Base-by-base conservation (phyloP, 1,284 basidiomycete species). In the Sporisorium graminicola region DNA sequence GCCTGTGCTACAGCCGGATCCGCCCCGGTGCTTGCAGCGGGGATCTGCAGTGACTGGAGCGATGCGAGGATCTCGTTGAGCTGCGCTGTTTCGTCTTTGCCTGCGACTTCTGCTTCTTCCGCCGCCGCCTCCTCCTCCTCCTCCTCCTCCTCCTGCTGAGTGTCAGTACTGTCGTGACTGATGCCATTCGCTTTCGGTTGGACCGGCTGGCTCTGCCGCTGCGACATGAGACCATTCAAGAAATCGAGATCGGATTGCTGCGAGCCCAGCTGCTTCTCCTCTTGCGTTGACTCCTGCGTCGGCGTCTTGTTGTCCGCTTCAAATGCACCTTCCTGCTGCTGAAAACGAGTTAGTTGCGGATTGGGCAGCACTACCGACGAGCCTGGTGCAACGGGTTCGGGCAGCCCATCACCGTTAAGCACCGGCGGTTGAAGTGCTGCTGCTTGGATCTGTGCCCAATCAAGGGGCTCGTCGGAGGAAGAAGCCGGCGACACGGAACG, bases 21-120 rank as follows among this genome's bases (percentile, higher is more conserved):
- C n/a, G 46, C 22, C 18, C 56, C 60, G n/a, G 57, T 40, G 50
- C 57, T 60, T 43, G 64, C 27, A 56, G 73, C 33, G 56, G 73
- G 73, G 46, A 75, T 75, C 53, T 71, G 58, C 47, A 75, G 58
- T 3, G 73, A 46, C 49, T 65, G 66, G 44, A 75, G 67, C 31
- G 73, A 70, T 24, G 73, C 64, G 7, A 75, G 66, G 20, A 75
- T 75, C 52, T 70, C 67, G 35, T 71, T 60, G 50, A 75, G 63
- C 60, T 75, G 73, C 13, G 58, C 66, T 12, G 67, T 67, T 56
- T 75, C 73, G 49, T 64, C 60, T 18, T 61, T 58, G 26, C 57
- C 64, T 10, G 46, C 22, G 14, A 20, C 27, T 18, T 42, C 20
- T 10, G 54, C 58, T 14, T 64, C 58, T 2, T 26, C 20, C 4